A percentile compares a stretch with the other conserved stretches of the same genome.
These are phyloP conservation scores for Neoarthrinium moseri DNA, from an alignment of 2,329 filamentous ascomycete species.

Conservation along the genomic window DNA sequence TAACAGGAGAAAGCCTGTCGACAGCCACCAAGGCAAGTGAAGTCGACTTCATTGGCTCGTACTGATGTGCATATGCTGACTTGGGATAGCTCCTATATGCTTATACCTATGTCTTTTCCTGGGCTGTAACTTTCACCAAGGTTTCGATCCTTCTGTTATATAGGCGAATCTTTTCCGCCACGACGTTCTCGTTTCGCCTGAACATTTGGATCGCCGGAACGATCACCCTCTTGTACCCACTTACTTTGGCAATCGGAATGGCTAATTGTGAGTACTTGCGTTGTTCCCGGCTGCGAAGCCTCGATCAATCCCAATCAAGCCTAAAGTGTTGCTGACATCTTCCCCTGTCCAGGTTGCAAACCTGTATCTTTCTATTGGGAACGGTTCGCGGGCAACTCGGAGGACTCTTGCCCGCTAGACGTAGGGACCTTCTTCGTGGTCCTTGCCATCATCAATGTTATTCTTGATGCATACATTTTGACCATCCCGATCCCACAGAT, in stretches of 20 bases:
- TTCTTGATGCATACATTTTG: neutral
- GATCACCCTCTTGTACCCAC: neutral
- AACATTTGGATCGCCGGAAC: neutral
- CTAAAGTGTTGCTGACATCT: no score
- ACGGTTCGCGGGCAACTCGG: neutral
- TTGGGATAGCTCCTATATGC: neutral
- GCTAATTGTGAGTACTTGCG: neutral
- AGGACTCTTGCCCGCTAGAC: neutral
- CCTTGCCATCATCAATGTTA: neutral
- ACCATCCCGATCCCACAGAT: neutral
- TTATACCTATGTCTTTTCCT: neutral
- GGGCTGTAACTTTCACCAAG: neutral
- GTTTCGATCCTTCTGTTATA: neutral
- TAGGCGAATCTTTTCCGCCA: neutral
- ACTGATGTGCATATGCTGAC: neutral
- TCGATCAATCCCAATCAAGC: no score
- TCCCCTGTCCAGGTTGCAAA: neutral
- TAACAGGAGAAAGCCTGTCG: neutral
- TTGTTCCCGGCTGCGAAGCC: no score
- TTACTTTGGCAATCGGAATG: neutral
- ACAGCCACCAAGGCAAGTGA: neutral
- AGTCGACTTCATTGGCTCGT: neutral
- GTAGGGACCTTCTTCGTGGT: neutral
- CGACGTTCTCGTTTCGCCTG: neutral
- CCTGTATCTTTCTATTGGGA: neutral